Conservation (phyloP, 2,329 filamentous ascomycete genomes). For the Neophaeococcomyces mojaviensis region DNA sequence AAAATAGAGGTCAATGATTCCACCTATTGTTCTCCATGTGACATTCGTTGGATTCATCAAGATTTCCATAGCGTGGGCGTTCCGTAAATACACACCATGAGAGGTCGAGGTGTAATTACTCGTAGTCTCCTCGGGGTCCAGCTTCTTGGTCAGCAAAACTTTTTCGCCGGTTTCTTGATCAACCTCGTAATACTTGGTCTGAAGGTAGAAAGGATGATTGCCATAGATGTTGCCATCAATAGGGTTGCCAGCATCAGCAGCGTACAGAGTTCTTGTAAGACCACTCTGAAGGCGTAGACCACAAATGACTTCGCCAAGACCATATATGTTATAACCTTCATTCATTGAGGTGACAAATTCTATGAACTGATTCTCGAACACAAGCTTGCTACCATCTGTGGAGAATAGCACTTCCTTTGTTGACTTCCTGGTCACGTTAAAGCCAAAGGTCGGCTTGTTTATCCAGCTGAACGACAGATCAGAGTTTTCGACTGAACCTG, state of each 20-base stretch:
- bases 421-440: constrained; percentile 48
- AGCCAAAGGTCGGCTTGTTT: constrained; percentile 52
- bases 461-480: constrained; percentile 48
- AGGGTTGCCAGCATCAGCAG: constrained; percentile 60
- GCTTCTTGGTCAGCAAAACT: constrained; percentile 47
- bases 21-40: constrained; percentile 68
- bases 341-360: constrained; percentile 62
- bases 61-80: constrained; percentile 68
- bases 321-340: constrained; percentile 67
- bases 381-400: constrained; percentile 55
- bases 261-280: constrained; percentile 60
- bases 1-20: constrained; percentile 72
- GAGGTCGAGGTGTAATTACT: constrained; percentile 50
- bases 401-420: constrained; percentile 62
- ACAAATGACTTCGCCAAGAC: constrained; percentile 66
- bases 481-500: constrained; percentile 27
- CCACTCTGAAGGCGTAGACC: constrained; percentile 65
- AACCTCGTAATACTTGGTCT: constrained; percentile 65
- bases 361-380: constrained; percentile 72
- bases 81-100: constrained; percentile 71
- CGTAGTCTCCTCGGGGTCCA: constrained; percentile 39
- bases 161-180: constrained; percentile 37
- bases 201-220: constrained; percentile 69
- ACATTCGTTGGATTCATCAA: constrained; percentile 56
- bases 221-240: constrained; percentile 65